Percentiles rank a stretch among this genome's conserved stretches.
These are phyloP conservation scores for Paragyromitra xinjiangensis DNA, from an alignment of 495 filamentous ascomycete genomes.

Conservation along the genomic window DNA sequence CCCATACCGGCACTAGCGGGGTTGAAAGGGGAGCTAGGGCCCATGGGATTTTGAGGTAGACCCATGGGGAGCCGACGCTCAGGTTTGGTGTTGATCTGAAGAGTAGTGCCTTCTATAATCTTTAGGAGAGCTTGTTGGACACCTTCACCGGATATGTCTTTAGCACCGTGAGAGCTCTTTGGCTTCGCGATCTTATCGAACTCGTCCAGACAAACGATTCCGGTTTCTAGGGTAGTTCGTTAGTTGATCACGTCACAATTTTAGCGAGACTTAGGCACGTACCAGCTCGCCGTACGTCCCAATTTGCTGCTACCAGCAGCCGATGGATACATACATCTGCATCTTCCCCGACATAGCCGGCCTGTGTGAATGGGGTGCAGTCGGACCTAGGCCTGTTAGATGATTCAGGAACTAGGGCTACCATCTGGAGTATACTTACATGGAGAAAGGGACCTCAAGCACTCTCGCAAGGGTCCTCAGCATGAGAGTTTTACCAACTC, in stretches of 20 bases:
- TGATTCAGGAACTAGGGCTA: neutral
- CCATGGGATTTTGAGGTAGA: slow-evolving; percentile 45
- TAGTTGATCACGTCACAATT: neutral
- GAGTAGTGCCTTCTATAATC: slow-evolving; percentile 93
- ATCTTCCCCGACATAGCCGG: slow-evolving; percentile 97
- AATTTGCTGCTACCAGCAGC: slow-evolving; percentile 86
- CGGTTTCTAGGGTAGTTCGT: slow-evolving; percentile 69
- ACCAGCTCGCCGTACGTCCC: slow-evolving; percentile 74
- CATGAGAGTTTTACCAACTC: slow-evolving; percentile 97
- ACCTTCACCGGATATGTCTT: slow-evolving; percentile 64
- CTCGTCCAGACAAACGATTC: slow-evolving; percentile 95
- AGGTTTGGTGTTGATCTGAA: slow-evolving; percentile 86
- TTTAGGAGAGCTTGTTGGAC: slow-evolving; percentile 96
- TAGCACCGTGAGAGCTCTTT: slow-evolving; percentile 70
- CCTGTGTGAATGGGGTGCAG: slow-evolving; percentile 96
- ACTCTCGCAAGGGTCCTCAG: slow-evolving; percentile 73
- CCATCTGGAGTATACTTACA: slow-evolving; percentile 58
- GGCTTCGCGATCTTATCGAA: slow-evolving; percentile 92
- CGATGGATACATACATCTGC: slow-evolving; percentile 91
- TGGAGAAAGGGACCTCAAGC: slow-evolving; percentile 93
- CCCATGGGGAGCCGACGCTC: slow-evolving; percentile 63
- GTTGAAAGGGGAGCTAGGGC: slow-evolving; percentile 41
- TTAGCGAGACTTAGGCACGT: neutral
- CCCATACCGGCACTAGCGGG: slow-evolving; percentile 39
- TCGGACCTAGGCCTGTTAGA: slow-evolving; percentile 67